A percentile compares a stretch with the other conserved stretches of the same genome.
phyloP scores from a whole-genome alignment of 176 grass and related monocot genomes.

The Ananas comosus region DNA sequence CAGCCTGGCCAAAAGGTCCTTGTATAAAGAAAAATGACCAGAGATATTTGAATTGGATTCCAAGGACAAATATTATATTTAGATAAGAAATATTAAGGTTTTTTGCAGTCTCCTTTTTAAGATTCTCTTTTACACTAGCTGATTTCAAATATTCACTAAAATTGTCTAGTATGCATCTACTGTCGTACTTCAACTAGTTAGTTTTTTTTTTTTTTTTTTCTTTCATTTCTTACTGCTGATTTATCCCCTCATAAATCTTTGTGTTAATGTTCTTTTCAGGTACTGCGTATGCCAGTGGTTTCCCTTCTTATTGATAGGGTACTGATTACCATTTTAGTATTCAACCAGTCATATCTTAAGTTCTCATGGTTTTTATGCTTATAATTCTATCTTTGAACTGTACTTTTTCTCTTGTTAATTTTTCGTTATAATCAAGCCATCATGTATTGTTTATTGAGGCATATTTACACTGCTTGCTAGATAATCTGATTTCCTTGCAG shows the following conservation, averaged over 20 bases:
- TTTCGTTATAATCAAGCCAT: background rate
- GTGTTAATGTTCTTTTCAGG: conserved; percentile 38
- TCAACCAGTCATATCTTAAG: too few relatives aligned
- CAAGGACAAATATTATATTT: background rate
- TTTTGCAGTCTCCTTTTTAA: background rate
- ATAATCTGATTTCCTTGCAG: background rate
- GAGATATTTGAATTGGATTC: background rate
- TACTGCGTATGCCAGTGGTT: conserved; percentile 71
- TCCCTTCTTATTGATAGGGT: conserved; percentile 72
- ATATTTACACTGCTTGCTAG: background rate
- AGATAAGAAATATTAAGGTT: background rate
- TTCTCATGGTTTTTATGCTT: background rate
- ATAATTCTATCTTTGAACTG: background rate
- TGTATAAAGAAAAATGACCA: too few relatives aligned
- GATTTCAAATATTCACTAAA: background rate
- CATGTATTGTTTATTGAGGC: background rate
- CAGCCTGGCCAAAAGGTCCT: too few relatives aligned
- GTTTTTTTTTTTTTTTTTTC: background rate
- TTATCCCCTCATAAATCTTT: conserved; percentile 5
- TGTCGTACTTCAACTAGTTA: background rate
- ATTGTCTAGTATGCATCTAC: background rate
- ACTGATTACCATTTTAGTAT: background rate
- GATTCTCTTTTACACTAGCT: background rate
- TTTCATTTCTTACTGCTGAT: background rate
- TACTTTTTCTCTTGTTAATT: background rate